Evolutionary conservation across 768 basidiomycete species (phyloP).

Genomic region (Hygrocybe coccinea): DNA sequence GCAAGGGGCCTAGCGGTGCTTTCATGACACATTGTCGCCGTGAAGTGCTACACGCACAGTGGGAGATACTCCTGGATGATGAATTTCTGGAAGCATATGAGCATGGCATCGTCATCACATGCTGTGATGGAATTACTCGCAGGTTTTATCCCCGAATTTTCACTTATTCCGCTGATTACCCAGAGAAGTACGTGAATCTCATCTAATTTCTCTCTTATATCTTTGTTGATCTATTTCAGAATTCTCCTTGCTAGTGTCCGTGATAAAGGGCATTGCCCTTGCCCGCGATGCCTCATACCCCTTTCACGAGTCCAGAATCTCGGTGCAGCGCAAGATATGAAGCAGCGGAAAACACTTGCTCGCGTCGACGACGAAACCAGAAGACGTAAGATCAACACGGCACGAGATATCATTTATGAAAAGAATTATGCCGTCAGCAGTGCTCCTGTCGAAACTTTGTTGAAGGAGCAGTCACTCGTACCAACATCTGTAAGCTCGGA

Average conservation of each 20-base stretch:
- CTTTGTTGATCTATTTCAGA: constrained; percentile 10
- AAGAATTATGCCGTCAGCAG: too few relatives aligned
- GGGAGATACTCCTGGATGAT: constrained; percentile 3
- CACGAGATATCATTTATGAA: too few relatives aligned
- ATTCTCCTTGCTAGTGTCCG: constrained; percentile 23
- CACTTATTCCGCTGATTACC: constrained; percentile 27
- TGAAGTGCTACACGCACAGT: constrained; percentile 4
- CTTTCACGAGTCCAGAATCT: too few relatives aligned
- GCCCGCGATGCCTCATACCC: too few relatives aligned
- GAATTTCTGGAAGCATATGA: constrained; percentile 6
- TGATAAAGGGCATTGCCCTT: too few relatives aligned
- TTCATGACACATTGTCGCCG: constrained; percentile 2
- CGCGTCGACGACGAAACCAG: too few relatives aligned
- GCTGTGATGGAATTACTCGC: constrained; percentile 10
- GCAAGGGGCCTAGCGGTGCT: neutral
- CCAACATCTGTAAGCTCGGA: too few relatives aligned
- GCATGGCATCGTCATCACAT: constrained; percentile 6
- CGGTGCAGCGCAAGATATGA: too few relatives aligned
- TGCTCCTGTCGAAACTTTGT: too few relatives aligned
- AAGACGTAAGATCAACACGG: too few relatives aligned
- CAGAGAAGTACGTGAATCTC: constrained; percentile 12
- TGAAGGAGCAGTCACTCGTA: too few relatives aligned
- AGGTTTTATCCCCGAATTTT: constrained; percentile 20
- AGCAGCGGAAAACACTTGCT: too few relatives aligned
- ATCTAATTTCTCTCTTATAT: neutral